Evolutionary conservation across 345 rosid species (phyloP).

Genomic region (Aquilaria malaccensis): DNA sequence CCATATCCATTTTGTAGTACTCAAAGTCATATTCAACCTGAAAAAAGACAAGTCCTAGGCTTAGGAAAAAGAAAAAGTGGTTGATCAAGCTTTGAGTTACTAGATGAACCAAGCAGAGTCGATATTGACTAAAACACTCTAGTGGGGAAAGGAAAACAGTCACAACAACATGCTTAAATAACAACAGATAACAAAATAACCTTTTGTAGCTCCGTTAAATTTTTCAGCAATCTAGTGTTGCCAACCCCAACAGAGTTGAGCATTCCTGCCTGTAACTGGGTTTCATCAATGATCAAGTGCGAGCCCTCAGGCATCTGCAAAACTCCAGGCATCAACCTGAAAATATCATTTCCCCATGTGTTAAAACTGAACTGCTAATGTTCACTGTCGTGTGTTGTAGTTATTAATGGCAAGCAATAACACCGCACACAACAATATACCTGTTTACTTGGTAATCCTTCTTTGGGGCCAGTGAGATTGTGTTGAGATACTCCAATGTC

Average conservation of each 20-base stretch:
- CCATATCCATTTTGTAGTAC: slow-evolving; percentile 85
- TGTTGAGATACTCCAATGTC: slow-evolving; percentile 64
- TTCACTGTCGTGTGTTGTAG: not conserved
- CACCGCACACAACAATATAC: slow-evolving; percentile 19
- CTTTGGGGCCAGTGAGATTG: slow-evolving; percentile 60
- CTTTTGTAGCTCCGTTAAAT: slow-evolving; percentile 64
- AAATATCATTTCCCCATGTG: slow-evolving; percentile 11
- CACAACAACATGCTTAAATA: not conserved
- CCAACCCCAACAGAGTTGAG: slow-evolving; percentile 74
- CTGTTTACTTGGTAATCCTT: slow-evolving; percentile 76
- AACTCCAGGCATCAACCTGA: slow-evolving; percentile 63
- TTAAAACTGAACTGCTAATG: not conserved
- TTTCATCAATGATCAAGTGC: slow-evolving; percentile 76
- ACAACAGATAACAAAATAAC: slow-evolving; percentile 21
- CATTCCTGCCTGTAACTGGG: slow-evolving; percentile 63
- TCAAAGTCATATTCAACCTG: slow-evolving; percentile 89
- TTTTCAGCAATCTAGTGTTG: slow-evolving; percentile 64
- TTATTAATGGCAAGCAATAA: slow-evolving; percentile 1
- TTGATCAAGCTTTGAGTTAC: not conserved
- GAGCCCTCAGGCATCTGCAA: slow-evolving; percentile 80
- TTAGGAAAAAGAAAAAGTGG: not conserved
- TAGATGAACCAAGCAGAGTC: not conserved
- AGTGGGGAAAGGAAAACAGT: not conserved
- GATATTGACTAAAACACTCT: not conserved
- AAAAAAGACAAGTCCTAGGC: slow-evolving; percentile 8